Evolutionary conservation across 345 rosid species (phyloP).

Genomic region (Arabidopsis suecica): DNA sequence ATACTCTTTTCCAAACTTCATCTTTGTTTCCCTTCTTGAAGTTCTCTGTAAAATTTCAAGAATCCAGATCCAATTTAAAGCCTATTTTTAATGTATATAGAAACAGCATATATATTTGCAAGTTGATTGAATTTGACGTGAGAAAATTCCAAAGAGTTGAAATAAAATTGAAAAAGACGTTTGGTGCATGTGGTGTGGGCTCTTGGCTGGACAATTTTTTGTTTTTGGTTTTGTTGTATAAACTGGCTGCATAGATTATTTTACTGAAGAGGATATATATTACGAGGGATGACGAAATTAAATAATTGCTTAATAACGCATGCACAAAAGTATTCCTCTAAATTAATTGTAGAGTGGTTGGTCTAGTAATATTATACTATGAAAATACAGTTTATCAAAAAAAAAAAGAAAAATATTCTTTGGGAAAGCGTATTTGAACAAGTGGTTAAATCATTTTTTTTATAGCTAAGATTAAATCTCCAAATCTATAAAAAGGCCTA

Average conservation of each 20-base stretch:
- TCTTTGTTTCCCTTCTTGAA: constrained; percentile 26
- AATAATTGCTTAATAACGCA: not conserved
- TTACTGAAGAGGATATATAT: not conserved
- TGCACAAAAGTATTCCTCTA: not conserved
- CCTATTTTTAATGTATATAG: not conserved
- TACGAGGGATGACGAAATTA: not conserved
- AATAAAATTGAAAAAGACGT: not conserved
- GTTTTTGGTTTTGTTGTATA: not conserved
- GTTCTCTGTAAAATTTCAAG: not conserved
- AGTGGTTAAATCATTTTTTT: too few relatives aligned
- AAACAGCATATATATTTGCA: not conserved
- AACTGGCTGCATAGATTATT: not conserved
- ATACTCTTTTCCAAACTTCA: constrained; percentile 83
- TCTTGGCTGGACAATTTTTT: constrained; percentile 12
- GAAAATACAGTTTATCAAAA: not conserved
- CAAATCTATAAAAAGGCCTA: too few relatives aligned
- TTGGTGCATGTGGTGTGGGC: not conserved
- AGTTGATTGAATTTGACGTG: constrained; percentile 18
- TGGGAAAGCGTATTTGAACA: too few relatives aligned
- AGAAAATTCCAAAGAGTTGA: constrained; percentile 23
- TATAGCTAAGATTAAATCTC: too few relatives aligned
- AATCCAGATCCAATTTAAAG: not conserved
- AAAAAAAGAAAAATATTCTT: too few relatives aligned
- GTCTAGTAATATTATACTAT: not conserved
- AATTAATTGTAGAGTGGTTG: not conserved